phyloP scores from a whole-genome alignment of 331 rosid genomes.

The Quercus lobata region DNA sequence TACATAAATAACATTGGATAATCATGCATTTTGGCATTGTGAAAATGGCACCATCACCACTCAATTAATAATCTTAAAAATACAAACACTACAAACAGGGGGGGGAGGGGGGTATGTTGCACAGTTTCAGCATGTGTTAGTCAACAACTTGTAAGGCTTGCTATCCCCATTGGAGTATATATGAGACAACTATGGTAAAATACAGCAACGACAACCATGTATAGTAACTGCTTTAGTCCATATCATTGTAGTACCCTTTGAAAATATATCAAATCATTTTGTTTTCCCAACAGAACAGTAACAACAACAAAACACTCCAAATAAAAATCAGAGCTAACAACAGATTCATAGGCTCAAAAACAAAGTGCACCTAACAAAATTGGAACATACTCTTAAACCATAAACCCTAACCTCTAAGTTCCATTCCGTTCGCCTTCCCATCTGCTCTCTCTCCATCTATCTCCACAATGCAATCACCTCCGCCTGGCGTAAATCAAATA shows the following conservation, averaged over 20 bases:
- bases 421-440: conserved; percentile 18
- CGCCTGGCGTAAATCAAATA: conserved; percentile 46
- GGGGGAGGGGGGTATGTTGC: too few relatives aligned
- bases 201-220: conserved; percentile 14
- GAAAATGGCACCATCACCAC: background rate
- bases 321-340: conserved; percentile 17
- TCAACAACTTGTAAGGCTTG: background rate
- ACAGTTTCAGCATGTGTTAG: background rate
- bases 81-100: background rate
- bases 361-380: conserved; percentile 62
- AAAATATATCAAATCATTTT: conserved; percentile 23
- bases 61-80: conserved; percentile 1
- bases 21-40: background rate
- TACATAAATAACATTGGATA: background rate
- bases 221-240: conserved; percentile 4
- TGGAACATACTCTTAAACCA: conserved; percentile 34
- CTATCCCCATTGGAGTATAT: background rate
- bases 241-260: conserved; percentile 13
- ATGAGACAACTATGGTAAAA: background rate
- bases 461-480: conserved; percentile 34
- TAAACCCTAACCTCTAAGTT: conserved; percentile 50
- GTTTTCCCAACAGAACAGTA: conserved; percentile 16
- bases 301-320: background rate
- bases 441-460: conserved; percentile 1
- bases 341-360: conserved; percentile 29